Conservation (phyloP, 208 protist species). For the Trichomonas gallinae region DNA sequence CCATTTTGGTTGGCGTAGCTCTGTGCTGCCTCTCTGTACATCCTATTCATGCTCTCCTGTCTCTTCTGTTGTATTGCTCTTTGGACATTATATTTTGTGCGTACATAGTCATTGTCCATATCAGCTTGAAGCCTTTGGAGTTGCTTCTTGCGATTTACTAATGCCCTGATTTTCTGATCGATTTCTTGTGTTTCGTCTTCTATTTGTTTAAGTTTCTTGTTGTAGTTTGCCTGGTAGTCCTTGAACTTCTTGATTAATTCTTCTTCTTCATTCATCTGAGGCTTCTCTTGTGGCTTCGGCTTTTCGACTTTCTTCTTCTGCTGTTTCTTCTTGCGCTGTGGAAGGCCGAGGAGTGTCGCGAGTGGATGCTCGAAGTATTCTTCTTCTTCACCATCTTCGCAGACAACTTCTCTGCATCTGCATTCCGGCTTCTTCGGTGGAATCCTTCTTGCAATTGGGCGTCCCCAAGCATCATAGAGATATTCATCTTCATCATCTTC, state of each 20-base stretch:
- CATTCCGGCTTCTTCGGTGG: neutral
- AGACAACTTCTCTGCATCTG: neutral
- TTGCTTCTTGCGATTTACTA: neutral
- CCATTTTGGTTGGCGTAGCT: neutral
- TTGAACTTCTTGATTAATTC: neutral
- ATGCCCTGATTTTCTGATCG: too few relatives aligned
- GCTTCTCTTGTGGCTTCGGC: neutral
- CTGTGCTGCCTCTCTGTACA: neutral
- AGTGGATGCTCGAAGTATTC: neutral
- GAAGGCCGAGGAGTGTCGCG: neutral
- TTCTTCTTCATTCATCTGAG: neutral
- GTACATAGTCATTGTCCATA: too few relatives aligned
- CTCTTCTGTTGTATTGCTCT: neutral
- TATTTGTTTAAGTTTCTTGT: neutral
- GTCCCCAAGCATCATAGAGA: neutral
- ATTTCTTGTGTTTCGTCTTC: neutral
- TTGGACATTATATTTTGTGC: neutral
- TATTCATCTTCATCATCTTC: neutral
- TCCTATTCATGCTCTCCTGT: neutral
- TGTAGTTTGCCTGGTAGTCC: neutral
- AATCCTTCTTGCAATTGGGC: neutral
- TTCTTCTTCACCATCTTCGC: neutral
- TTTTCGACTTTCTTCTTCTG: neutral
- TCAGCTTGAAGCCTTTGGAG: neutral
- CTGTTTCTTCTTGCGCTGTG: neutral